Percentiles rank a stretch among this genome's conserved stretches.
Evolutionary conservation across 306 rosid species (phyloP).

Genomic region (Chamaecrista fasciculata): DNA sequence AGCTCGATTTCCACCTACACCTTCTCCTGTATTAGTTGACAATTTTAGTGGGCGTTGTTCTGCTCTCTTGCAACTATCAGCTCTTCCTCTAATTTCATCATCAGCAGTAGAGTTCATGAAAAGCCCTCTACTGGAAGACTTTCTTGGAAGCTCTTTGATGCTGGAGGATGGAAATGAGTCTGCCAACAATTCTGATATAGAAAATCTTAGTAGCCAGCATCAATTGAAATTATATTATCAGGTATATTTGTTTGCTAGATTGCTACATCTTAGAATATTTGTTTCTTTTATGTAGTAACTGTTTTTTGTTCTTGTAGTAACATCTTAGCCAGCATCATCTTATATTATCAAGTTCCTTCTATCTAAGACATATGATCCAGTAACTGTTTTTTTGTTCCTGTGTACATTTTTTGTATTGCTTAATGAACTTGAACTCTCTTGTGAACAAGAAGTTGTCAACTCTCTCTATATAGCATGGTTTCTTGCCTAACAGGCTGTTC

Average conservation of each 20-base stretch:
- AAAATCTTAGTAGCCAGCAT: conserved; percentile 43
- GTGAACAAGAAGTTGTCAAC: conserved; percentile 7
- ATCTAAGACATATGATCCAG: conserved; percentile 6
- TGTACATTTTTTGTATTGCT: background rate
- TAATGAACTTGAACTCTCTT: background rate
- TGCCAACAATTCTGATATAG: conserved; percentile 41
- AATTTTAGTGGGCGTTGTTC: conserved; percentile 64
- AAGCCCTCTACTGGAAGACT: conserved; percentile 58
- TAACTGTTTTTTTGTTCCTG: conserved; percentile 19
- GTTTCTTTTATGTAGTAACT: background rate
- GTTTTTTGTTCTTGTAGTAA: conserved; percentile 21
- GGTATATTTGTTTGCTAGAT: conserved; percentile 40
- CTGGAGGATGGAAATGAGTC: conserved; percentile 49
- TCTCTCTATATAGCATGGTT: conserved; percentile 3
- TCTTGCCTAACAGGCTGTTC: conserved; percentile 24
- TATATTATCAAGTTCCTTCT: conserved; percentile 16
- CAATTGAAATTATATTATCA: conserved; percentile 61
- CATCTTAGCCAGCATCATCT: too few species aligned
- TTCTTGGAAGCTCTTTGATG: conserved; percentile 53
- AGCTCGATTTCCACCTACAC: conserved; percentile 70
- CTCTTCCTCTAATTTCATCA: conserved; percentile 72
- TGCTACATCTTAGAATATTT: conserved; percentile 6
- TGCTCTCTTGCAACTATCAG: conserved; percentile 54
- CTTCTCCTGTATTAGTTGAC: conserved; percentile 60
- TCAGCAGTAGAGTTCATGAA: conserved; percentile 54